phyloP scores from a whole-genome alignment of 371 early-diverging fungal genomes.

The Zychaea mexicana region DNA sequence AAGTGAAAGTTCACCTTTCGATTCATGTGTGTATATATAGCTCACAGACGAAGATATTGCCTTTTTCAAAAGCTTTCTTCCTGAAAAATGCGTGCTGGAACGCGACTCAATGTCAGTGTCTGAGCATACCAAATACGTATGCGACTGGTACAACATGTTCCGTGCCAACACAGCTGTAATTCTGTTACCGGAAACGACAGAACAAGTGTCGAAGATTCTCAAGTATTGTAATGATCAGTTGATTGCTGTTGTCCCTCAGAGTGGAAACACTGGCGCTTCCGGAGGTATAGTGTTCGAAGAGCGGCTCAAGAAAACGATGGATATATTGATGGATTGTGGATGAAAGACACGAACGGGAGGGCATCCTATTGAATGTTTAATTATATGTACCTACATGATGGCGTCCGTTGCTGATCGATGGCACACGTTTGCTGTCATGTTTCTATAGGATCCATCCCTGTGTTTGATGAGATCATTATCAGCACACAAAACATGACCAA shows the following conservation, averaged over 20 bases:
- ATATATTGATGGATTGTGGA: no score
- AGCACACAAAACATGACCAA: conserved; percentile 74
- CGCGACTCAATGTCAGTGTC: conserved; percentile 24
- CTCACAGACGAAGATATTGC: conserved; percentile 57
- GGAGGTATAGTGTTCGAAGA: conserved; percentile 45
- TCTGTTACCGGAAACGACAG: conserved; percentile 78
- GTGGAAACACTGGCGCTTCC: conserved; percentile 88
- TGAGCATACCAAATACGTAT: conserved; percentile 52
- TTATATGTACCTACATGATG: no score
- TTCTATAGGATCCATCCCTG: conserved; percentile 55
- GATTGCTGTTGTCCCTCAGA: conserved; percentile 93
- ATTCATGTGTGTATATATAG: no score
- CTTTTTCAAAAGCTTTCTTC: conserved; percentile 55
- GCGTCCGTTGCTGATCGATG: no score
- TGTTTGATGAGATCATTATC: conserved; percentile 93
- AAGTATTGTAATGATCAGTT: conserved; percentile 81
- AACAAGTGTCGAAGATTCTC: conserved; percentile 83
- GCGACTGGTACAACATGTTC: conserved; percentile 91
- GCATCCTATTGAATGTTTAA: no score
- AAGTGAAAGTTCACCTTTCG: no score
- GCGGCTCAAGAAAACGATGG: no score
- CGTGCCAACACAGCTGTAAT: conserved; percentile 75
- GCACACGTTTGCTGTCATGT: no score
- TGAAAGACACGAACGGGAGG: no score
- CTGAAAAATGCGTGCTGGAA: conserved; percentile 27